These are phyloP conservation scores for Solanum tarapatanum DNA, from an alignment of 257 asterid species.

Conservation along the genomic window DNA sequence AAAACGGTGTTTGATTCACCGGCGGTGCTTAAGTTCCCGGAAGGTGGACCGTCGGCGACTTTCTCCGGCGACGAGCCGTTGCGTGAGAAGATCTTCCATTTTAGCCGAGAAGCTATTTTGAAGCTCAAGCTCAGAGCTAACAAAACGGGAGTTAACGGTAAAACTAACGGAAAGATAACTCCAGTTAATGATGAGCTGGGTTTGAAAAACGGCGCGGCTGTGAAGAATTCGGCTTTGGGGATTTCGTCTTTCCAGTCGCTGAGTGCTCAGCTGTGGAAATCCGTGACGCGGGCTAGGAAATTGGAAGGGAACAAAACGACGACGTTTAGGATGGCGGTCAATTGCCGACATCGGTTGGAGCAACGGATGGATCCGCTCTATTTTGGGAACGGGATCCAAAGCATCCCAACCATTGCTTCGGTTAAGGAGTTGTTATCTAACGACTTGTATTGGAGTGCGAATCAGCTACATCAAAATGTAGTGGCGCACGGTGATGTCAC, in stretches of 20 bases:
- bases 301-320: conserved; percentile 39
- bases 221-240: conserved; percentile 18
- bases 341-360: conserved; percentile 75
- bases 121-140: conserved; percentile 52
- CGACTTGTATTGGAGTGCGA: conserved; percentile 59
- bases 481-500: conserved; percentile 57
- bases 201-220: conserved; percentile 1
- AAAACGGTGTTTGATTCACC: conserved; percentile 59
- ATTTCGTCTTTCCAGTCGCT: conserved; percentile 87
- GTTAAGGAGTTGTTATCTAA: conserved; percentile 44
- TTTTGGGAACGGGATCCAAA: conserved; percentile 80
- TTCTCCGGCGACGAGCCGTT: conserved; percentile 67
- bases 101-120: conserved; percentile 64
- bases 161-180: conserved; percentile 35
- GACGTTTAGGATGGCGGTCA: conserved; percentile 90
- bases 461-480: conserved; percentile 55
- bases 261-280: conserved; percentile 71
- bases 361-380: conserved; percentile 63
- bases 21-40: conserved; percentile 47
- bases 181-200: conserved; percentile 1
- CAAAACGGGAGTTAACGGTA: conserved; percentile 13
- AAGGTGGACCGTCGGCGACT: conserved; percentile 73
- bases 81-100: conserved; percentile 69
- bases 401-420: conserved; percentile 59
- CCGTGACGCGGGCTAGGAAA: conserved; percentile 78